phyloP scores from a whole-genome alignment of 768 basidiomycete genomes.

The Termitomyces sp. region DNA sequence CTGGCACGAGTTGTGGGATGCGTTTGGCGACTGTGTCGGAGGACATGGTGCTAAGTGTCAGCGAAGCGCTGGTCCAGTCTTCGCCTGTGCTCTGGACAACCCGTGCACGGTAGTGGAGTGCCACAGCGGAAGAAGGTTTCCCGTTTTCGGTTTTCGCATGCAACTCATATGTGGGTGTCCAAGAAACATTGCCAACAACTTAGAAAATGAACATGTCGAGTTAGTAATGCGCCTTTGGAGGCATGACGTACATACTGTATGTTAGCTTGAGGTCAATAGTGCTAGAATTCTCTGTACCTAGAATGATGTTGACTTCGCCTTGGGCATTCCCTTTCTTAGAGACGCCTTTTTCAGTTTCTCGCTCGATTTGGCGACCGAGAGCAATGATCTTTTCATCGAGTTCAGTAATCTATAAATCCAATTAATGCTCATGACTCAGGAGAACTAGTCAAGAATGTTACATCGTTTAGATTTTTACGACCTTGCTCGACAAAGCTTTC shows the following conservation, averaged over 20 bases:
- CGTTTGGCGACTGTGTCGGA: constrained; percentile 31
- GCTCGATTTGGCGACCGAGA: constrained; percentile 38
- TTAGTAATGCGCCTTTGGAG: background rate
- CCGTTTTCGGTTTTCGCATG: constrained; percentile 48
- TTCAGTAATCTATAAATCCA: constrained; percentile 25
- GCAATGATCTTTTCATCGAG: constrained; percentile 41
- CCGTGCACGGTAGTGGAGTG: constrained; percentile 55
- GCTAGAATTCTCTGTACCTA: constrained; percentile 36
- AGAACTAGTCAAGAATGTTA: constrained; percentile 16
- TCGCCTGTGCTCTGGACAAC: constrained; percentile 59
- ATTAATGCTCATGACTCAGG: background rate
- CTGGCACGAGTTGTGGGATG: constrained; percentile 32
- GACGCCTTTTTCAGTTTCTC: constrained; percentile 29
- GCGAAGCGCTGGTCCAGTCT: constrained; percentile 50
- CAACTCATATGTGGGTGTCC: constrained; percentile 59
- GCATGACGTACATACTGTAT: constrained; percentile 40
- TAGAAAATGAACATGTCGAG: constrained; percentile 17
- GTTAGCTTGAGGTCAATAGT: constrained; percentile 46
- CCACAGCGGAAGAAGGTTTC: constrained; percentile 40
- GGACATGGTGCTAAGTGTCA: constrained; percentile 53
- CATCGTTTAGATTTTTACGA: constrained; percentile 31
- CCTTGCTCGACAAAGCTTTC: constrained; percentile 39
- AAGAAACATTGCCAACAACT: constrained; percentile 51
- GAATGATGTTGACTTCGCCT: constrained; percentile 41
- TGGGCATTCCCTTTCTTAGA: constrained; percentile 33